phyloP scores from a whole-genome alignment of 805 yeast species.

The Cyberlindnera galapagoensis region DNA sequence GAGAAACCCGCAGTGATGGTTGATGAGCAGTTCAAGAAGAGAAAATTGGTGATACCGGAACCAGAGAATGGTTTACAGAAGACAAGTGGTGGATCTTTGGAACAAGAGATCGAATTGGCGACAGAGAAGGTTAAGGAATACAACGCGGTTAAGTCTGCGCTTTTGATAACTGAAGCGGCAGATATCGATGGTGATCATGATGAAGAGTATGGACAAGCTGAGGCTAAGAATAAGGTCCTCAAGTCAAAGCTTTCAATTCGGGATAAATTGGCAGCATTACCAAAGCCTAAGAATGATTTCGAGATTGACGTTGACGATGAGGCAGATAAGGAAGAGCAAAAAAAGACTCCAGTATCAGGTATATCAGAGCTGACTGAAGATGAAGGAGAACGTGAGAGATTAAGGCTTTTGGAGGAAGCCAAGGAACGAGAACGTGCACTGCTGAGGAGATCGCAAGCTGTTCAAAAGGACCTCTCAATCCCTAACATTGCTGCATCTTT shows the following conservation, averaged over 20 bases:
- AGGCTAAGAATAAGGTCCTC: neutral
- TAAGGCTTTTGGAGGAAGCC: slow-evolving; percentile 8
- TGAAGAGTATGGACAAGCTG: neutral
- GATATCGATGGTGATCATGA: slow-evolving; percentile 7
- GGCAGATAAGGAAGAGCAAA: slow-evolving; percentile 12
- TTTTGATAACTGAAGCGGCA: slow-evolving; percentile 21
- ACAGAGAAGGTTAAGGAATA: slow-evolving; percentile 35
- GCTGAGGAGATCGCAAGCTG: slow-evolving; percentile 38
- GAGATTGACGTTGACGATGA: slow-evolving; percentile 33
- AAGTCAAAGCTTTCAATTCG: slow-evolving; percentile 7
- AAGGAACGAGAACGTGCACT: slow-evolving; percentile 17
- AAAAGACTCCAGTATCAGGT: neutral
- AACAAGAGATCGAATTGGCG: slow-evolving; percentile 20
- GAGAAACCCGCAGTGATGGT: slow-evolving; percentile 9
- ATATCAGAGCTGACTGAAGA: slow-evolving; percentile 8
- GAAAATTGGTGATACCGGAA: slow-evolving; percentile 27
- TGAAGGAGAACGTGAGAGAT: slow-evolving; percentile 19
- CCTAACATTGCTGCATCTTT: slow-evolving; percentile 25
- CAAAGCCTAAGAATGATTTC: slow-evolving; percentile 41
- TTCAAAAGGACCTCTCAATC: slow-evolving; percentile 38
- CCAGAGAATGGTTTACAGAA: slow-evolving; percentile 27
- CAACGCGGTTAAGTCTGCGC: slow-evolving; percentile 29
- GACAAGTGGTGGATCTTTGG: slow-evolving; percentile 6
- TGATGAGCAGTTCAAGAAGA: slow-evolving; percentile 9
- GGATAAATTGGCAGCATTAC: slow-evolving; percentile 27